Percentiles rank a stretch among this genome's conserved stretches.
Evolutionary conservation across 2,329 filamentous ascomycete species (phyloP).

Genomic region (Phyllosticta citrichinensis): DNA sequence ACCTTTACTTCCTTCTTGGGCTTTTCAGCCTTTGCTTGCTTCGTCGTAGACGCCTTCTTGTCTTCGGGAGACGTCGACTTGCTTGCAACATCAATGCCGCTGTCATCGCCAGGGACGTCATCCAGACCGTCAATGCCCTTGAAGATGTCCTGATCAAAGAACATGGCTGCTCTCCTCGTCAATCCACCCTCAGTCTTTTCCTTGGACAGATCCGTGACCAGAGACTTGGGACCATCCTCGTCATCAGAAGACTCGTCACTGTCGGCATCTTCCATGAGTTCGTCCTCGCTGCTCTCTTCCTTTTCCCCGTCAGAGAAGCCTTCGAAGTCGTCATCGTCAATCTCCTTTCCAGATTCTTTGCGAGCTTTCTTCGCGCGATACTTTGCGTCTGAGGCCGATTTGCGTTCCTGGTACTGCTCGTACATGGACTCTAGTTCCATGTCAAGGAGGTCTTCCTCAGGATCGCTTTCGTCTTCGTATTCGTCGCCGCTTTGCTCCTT

Average conservation of each 20-base stretch:
- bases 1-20: conserved; percentile 8
- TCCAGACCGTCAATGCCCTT: conserved; percentile 62
- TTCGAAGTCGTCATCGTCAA: conserved; percentile 71
- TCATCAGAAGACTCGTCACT: conserved; percentile 55
- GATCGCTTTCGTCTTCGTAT: conserved; percentile 58
- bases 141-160: conserved; percentile 95
- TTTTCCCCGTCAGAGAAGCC: conserved; percentile 62
- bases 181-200: conserved; percentile 48
- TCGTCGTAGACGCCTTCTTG: conserved; percentile 13
- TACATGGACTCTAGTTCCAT: conserved; percentile 81
- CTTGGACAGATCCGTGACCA: conserved; percentile 55
- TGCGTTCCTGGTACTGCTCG: conserved; percentile 70
- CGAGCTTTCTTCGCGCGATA: conserved; percentile 82
- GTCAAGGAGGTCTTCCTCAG: conserved; percentile 74
- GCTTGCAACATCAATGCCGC: conserved; percentile 28
- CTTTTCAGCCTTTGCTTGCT: conserved; percentile 13
- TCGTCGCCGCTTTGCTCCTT: conserved; percentile 34
- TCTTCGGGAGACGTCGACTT: conserved; percentile 16
- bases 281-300: conserved; percentile 48
- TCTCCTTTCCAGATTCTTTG: conserved; percentile 55
- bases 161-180: conserved; percentile 76
- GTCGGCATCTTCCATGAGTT: conserved; percentile 48
- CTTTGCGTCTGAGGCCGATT: conserved; percentile 73
- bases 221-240: conserved; percentile 36
- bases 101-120: conserved; percentile 35